Base-by-base conservation (phyloP, 495 filamentous ascomycete species). In the Hypoxylon fragiforme region DNA sequence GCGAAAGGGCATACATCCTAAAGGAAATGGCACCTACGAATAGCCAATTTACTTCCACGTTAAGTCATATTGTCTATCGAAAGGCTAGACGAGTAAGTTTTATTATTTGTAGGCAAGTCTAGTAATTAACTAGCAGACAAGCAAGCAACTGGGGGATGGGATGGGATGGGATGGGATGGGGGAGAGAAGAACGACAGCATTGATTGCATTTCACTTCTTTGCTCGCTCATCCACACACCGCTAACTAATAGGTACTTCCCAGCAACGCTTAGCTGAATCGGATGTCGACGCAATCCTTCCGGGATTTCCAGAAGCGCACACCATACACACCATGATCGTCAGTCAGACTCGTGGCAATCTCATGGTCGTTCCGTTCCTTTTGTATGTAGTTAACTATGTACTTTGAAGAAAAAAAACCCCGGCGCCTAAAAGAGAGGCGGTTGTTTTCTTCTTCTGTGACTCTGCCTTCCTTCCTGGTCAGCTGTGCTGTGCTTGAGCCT, bases 331-430 rank as follows among this genome's bases (percentile, higher is more conserved):
- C 50, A 60, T 41, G 57, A 62, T 56, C 58, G 47, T 31, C 51
- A 28, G 47, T 40, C 38, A 44, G 47, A 57, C 47, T 52, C 58
- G 58, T 62, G 58, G 58, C 58, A 52, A 52, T 42, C 44, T 62
- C 52, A 44, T 48, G 48, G 47, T 52, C 34, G 37, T 36, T 55
- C 39, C n/a, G n/a, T n/a, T n/a, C n/a, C n/a, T n/a, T n/a, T n/a
- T n/a, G n/a, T n/a, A n/a, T n/a, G n/a, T n/a, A n/a, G n/a, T n/a
- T n/a, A n/a, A n/a, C n/a, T n/a, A n/a, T n/a, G n/a, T n/a, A n/a
- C n/a, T n/a, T n/a, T n/a, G n/a, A n/a, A n/a, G n/a, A n/a, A n/a
- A n/a, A n/a, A n/a, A n/a, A n/a, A n/a, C n/a, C n/a, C 52, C 52
- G 40, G 52, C 44, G 22, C 37, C 35, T 50, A 44, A 50, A 41